Percentiles rank a stretch among this genome's conserved stretches.
Evolutionary conservation across 2,329 filamentous ascomycete species (phyloP).

Genomic region (Beauveria asiatica): DNA sequence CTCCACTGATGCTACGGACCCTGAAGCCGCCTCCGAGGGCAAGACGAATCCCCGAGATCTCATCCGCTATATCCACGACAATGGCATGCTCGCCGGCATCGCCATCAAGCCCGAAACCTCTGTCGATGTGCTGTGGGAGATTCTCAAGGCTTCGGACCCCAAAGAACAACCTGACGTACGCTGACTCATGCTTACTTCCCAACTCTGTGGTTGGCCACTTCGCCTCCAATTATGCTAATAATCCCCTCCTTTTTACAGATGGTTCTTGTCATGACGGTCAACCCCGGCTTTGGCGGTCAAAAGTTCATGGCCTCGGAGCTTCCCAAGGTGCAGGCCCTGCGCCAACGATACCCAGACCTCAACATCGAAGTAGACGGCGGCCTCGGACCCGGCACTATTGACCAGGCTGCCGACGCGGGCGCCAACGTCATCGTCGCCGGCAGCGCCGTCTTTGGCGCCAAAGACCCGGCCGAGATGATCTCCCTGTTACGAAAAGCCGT

Average conservation of each 20-base stretch:
- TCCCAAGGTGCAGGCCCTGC: slow-evolving; percentile 81
- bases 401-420: slow-evolving; percentile 87
- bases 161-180: slow-evolving; percentile 83
- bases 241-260: slow-evolving; percentile 49
- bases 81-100: slow-evolving; percentile 83
- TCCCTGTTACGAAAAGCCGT: slow-evolving; percentile 71
- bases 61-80: slow-evolving; percentile 82
- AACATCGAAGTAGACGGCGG: slow-evolving; percentile 98
- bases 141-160: slow-evolving; percentile 64
- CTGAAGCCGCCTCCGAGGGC: slow-evolving; percentile 56
- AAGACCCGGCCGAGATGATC: slow-evolving; percentile 83
- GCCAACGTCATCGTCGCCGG: slow-evolving; percentile 98
- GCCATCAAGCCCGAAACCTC: slow-evolving; percentile 90
- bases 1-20: slow-evolving; percentile 75
- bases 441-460: slow-evolving; percentile 88
- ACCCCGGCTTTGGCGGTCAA: slow-evolving; percentile 94
- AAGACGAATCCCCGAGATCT: slow-evolving; percentile 78
- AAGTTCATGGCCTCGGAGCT: slow-evolving; percentile 97
- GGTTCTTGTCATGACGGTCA: slow-evolving; percentile 96
- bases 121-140: slow-evolving; percentile 87
- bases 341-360: slow-evolving; percentile 76
- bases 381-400: slow-evolving; percentile 78
- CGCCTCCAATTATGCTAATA: not conserved
- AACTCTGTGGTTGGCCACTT: not conserved
- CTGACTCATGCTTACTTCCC: slow-evolving; percentile 14